These are phyloP conservation scores for Schwanniomyces sp. DNA, from an alignment of 805 yeast genomes.

Conservation along the genomic window DNA sequence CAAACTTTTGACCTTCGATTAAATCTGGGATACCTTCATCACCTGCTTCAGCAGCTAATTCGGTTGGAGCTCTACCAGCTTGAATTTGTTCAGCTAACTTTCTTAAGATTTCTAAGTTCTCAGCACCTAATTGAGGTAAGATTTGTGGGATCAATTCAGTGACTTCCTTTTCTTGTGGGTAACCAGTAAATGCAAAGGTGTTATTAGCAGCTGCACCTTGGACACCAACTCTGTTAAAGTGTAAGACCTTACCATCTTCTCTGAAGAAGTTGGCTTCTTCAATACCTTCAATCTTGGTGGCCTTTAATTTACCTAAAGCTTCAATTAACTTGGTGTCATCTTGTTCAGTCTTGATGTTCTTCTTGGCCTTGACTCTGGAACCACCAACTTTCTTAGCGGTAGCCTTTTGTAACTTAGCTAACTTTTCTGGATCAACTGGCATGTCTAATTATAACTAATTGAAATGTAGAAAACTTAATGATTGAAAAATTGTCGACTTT, in stretches of 20 bases:
- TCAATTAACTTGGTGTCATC: conserved; percentile 91
- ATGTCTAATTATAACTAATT: conserved; percentile 31
- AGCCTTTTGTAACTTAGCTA: conserved; percentile 87
- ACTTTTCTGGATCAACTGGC: conserved; percentile 93
- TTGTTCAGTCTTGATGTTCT: conserved; percentile 66
- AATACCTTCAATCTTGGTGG: conserved; percentile 82
- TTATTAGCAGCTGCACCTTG: conserved; percentile 90
- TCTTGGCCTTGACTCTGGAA: conserved; percentile 91
- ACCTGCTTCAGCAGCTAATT: conserved; percentile 45
- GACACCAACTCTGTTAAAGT: conserved; percentile 94
- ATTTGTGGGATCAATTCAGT: conserved; percentile 92
- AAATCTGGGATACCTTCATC: conserved; percentile 75
- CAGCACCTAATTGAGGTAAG: conserved; percentile 95
- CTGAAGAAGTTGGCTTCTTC: conserved; percentile 98
- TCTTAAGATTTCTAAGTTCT: conserved; percentile 85
- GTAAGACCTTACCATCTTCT: conserved; percentile 94
- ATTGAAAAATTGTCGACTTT: conserved; percentile 16
- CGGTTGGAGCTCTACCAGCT: conserved; percentile 52
- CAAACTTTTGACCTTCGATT: conserved; percentile 87
- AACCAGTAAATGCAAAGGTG: conserved; percentile 93
- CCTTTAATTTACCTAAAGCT: conserved; percentile 84
- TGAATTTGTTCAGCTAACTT: conserved; percentile 88
- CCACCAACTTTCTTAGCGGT: conserved; percentile 76
- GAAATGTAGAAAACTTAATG: not conserved
- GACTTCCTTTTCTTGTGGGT: conserved; percentile 88